phyloP scores from a whole-genome alignment of 2,329 filamentous ascomycete genomes.

The Sporothrix dimorphospora region DNA sequence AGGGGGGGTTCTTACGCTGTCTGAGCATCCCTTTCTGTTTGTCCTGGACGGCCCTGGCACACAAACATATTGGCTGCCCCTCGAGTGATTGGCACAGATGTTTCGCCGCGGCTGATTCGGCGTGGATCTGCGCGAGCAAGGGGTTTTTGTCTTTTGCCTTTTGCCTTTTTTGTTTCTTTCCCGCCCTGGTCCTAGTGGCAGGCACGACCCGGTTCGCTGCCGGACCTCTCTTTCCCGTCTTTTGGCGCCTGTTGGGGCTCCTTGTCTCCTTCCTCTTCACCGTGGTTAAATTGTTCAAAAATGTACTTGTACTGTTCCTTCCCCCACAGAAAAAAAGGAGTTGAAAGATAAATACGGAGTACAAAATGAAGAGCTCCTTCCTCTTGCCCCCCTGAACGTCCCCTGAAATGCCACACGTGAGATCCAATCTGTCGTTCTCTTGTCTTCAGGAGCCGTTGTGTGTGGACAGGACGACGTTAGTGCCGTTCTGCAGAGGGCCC shows the following conservation, averaged over 20 bases:
- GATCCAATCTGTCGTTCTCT: background rate
- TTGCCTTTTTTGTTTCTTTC: background rate
- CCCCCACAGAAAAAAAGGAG: background rate
- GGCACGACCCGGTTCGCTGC: slow-evolving; percentile 22
- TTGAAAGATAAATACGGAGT: background rate
- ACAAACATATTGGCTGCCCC: background rate
- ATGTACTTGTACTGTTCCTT: background rate
- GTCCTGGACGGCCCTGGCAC: background rate
- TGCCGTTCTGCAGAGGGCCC: background rate
- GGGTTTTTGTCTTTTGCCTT: background rate
- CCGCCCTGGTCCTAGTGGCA: slow-evolving; percentile 6
- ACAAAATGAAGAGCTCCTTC: background rate
- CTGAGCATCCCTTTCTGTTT: background rate
- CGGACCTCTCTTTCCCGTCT: background rate
- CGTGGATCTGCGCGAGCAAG: slow-evolving; percentile 3
- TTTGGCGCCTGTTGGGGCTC: background rate
- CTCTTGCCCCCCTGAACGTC: background rate
- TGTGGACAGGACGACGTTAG: background rate
- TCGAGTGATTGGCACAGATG: background rate
- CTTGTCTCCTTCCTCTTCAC: background rate
- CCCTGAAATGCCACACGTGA: slow-evolving; percentile 11
- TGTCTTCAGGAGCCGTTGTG: slow-evolving; percentile 13
- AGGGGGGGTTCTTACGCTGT: background rate
- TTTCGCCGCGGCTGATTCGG: background rate
- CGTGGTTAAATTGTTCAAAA: background rate